Base-by-base conservation (phyloP, 192 early-diverging fungal genomes). In the Allomyces macrogynus region DNA sequence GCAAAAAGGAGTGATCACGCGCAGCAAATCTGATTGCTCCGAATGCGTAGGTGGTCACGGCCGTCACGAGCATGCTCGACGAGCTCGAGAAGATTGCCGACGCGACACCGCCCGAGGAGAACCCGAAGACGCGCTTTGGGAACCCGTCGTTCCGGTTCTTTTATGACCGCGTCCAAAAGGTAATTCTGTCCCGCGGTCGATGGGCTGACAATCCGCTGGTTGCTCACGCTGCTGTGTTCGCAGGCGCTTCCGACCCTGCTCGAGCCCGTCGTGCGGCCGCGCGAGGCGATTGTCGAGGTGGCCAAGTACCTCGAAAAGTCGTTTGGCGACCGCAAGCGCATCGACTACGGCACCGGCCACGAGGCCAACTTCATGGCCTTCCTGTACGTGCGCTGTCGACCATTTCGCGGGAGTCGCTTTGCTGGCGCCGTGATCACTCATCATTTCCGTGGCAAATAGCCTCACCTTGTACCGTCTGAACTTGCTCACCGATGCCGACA, bases 291-390 rank as follows among this genome's bases (percentile, higher is more conserved):
- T 5, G 67, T 73, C 23, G 86, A 89, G 69, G 75, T 92, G 7
- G 72, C 86, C 20, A 76, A 74, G 43, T 98, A 98, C 77, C 78
- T 90, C 64, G 62, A 81, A 22, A 83, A 92, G 71, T 79, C 81
- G 68, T 96, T 90, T 81, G 95, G 95, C 10, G 89, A 92, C 69
- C 81, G 87, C 12, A 86, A 82, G 65, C 84, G 95, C 66, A 92
- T 96, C 65, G 95, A 98, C 77, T 98, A 96, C 77, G 95, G 95
- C 25, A 93, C 92, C 7, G 93, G 95, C 10, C 95, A 98, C 66
- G 95, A 98, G 77, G 84, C 87, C 8, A 90, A 88, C 67, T 95
- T 98, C 64, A 77, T 92, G 57, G 83, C 82, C 10, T 93, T 88
- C 72, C 75, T 98, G 65, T 84, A 80, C 74, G 76, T 75, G 14